Base-by-base conservation (phyloP, 441 rosid species). In the Theobroma grandiflorum region DNA sequence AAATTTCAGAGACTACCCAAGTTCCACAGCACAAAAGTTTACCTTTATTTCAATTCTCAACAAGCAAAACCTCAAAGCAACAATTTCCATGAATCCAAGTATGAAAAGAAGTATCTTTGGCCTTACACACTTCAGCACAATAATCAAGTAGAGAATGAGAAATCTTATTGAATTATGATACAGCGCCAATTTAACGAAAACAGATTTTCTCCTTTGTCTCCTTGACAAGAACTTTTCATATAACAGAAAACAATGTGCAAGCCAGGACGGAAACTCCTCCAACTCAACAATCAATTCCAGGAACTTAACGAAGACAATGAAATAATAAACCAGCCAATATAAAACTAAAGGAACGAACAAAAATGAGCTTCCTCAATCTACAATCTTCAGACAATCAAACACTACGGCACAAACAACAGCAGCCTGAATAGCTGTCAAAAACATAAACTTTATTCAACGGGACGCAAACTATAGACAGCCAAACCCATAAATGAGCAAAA, bases 21-120 rank as follows among this genome's bases (percentile, higher is more conserved):
- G 82, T 86, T 81, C 78, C 47, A 62, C 87, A 76, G 63, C 72
- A 78, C 71, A 58, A 49, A 72, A 4, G 49, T 49, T 66, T 75
- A 79, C 52, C 71, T 79, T 65, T 63, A 43, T 80, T 74, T 72
- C 74, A 76, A 67, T 64, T 77, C 80, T 84, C 64, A 67, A 69
- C 73, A 72, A n/a, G 40, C 55, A 75, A 86, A 82, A 58, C 57
- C 83, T 43, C 14, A 77, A 64, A 64, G 79, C 49, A 75, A 74
- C 57, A 76, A 78, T 57, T 57, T 78, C 84, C 76, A 79, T 74
- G 72, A 79, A 83, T 79, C 67, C 66, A 18, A 77, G 12, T 52
- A 20, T 7, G 15, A 42, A 64, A 49, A 26, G 11, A 43, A 37
- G 3, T 33, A 49, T 37, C 26, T 59, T 31, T 31, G 38, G 72